Percentiles rank a stretch among this genome's conserved stretches.
These are phyloP conservation scores for Porphyrellus sp. DNA, from an alignment of 1,284 basidiomycete genomes.

Conservation along the genomic window DNA sequence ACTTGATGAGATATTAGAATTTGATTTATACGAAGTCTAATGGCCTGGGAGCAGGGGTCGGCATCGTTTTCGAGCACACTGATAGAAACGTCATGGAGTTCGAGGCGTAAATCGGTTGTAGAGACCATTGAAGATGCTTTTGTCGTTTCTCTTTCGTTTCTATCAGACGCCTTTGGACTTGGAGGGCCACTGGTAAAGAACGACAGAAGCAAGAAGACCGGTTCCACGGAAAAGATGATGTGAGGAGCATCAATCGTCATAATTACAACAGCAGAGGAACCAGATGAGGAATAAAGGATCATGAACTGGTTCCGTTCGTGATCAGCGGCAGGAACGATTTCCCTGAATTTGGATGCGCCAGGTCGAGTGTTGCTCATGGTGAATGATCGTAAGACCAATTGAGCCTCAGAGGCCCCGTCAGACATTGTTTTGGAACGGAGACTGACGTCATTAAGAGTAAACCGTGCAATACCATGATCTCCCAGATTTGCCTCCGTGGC, in stretches of 20 bases:
- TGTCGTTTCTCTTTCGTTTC: slow-evolving; percentile 14
- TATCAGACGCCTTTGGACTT: slow-evolving; percentile 23
- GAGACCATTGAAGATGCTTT: slow-evolving; percentile 23
- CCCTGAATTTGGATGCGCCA: slow-evolving; percentile 84
- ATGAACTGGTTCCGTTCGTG: slow-evolving; percentile 95
- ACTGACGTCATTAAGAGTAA: slow-evolving; percentile 79
- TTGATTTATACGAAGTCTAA: slow-evolving; percentile 82
- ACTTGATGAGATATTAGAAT: slow-evolving; percentile 93
- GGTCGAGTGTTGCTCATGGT: slow-evolving; percentile 88
- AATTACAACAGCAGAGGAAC: slow-evolving; percentile 71
- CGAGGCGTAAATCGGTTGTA: slow-evolving; percentile 70
- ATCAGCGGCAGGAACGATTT: slow-evolving; percentile 90
- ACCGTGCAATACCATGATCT: slow-evolving; percentile 81
- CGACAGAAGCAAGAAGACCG: slow-evolving; percentile 82
- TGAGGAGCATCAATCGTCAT: slow-evolving; percentile 92
- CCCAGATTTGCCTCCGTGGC: slow-evolving; percentile 60
- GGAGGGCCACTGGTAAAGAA: slow-evolving; percentile 77
- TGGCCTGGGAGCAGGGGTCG: slow-evolving; percentile 80
- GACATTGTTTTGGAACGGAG: slow-evolving; percentile 84
- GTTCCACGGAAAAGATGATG: slow-evolving; percentile 92
- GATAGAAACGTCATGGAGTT: slow-evolving; percentile 90
- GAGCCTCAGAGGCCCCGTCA: slow-evolving; percentile 82
- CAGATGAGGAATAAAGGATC: slow-evolving; percentile 83
- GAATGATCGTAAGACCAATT: slow-evolving; percentile 86
- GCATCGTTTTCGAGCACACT: slow-evolving; percentile 87